Conservation (phyloP, 371 early-diverging fungal genomes). For the Mucor irregularis region DNA sequence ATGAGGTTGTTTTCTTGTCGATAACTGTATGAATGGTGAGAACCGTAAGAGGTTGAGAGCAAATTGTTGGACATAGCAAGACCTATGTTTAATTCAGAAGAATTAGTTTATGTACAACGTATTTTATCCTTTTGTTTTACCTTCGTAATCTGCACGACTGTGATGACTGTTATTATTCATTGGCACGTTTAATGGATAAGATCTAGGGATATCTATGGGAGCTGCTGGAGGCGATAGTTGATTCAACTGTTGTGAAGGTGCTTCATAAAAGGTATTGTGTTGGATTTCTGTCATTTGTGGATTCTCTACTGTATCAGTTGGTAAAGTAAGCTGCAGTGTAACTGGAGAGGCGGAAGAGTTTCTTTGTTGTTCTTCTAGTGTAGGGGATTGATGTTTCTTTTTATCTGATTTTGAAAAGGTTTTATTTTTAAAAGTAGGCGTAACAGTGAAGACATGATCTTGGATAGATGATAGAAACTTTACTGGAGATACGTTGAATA, state of each 20-base stretch:
- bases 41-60: slow-evolving; percentile 5
- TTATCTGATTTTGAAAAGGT: neutral
- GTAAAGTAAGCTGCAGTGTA: slow-evolving; percentile 14
- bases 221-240: neutral
- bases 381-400: neutral
- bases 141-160: neutral
- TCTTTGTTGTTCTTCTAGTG: neutral
- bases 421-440: slow-evolving; percentile 9
- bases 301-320: slow-evolving; percentile 6
- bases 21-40: slow-evolving; percentile 4
- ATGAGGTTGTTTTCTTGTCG: slow-evolving; percentile 3
- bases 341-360: slow-evolving; percentile 8
- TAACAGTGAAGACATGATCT: slow-evolving; percentile 18
- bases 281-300: neutral
- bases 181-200: slow-evolving; percentile 8
- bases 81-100: neutral
- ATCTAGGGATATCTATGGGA: slow-evolving; percentile 23
- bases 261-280: neutral
- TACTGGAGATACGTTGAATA: slow-evolving; percentile 19
- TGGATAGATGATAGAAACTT: slow-evolving; percentile 19
- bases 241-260: neutral
- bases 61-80: neutral
- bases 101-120: neutral
- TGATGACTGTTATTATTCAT: neutral
- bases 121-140: neutral